A percentile compares a stretch with the other conserved stretches of the same genome.
Conservation (phyloP, 129 eudicot genomes). For the Tagetes patula region DNA sequence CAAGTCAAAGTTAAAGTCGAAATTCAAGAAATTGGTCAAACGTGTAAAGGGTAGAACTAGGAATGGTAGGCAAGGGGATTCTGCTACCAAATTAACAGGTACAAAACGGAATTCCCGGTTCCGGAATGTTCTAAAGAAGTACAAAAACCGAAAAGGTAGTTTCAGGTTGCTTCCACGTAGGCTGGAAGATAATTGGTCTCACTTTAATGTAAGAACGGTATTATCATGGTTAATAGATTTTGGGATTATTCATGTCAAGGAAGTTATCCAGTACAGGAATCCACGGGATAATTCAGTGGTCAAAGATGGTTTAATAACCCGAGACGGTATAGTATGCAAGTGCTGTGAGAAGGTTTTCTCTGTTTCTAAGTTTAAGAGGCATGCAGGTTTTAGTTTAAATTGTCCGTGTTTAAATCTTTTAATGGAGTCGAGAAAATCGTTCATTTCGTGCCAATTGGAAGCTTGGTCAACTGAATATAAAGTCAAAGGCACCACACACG, state of each 20-base stretch:
- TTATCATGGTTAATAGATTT: conserved; percentile 76
- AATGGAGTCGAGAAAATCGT: conserved; percentile 83
- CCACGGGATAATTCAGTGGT: conserved; percentile 63
- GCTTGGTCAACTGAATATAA: conserved; percentile 97
- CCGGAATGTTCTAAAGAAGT: conserved; percentile 47
- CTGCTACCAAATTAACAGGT: conserved; percentile 33
- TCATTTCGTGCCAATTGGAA: conserved; percentile 72
- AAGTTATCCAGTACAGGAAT: conserved; percentile 63
- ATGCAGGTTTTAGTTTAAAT: conserved; percentile 69
- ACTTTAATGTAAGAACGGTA: conserved; percentile 57
- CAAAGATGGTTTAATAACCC: conserved; percentile 69
- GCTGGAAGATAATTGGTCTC: conserved; percentile 49
- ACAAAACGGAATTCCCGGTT: conserved; percentile 27
- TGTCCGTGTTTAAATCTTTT: conserved; percentile 81
- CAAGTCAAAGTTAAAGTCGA: conserved; percentile 11
- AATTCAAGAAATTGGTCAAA: conserved; percentile 23
- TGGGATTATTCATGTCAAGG: conserved; percentile 58
- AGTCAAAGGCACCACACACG: conserved; percentile 46
- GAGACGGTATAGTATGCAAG: conserved; percentile 71
- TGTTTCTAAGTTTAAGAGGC: conserved; percentile 66
- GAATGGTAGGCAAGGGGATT: conserved; percentile 44
- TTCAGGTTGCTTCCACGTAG: conserved; percentile 79
- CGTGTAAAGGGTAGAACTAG: conserved; percentile 22
- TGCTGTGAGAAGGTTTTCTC: conserved; percentile 72
- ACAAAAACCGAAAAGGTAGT: conserved; percentile 62